phyloP scores from a whole-genome alignment of 257 asterid genomes.

The Capsicum baccatum region DNA sequence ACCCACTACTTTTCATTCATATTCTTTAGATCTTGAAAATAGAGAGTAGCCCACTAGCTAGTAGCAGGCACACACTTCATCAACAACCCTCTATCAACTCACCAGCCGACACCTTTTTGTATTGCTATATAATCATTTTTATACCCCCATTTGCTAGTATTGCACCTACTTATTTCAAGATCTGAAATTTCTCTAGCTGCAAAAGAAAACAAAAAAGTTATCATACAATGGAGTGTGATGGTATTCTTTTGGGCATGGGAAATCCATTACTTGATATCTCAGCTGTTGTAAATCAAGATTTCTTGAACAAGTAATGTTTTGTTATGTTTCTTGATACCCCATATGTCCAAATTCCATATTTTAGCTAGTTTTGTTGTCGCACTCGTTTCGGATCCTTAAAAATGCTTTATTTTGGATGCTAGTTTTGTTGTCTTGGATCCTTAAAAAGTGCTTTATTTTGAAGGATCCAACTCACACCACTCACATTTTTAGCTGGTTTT shows the following conservation, averaged over 20 bases:
- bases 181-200: not conserved
- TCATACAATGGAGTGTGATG: slow-evolving; percentile 61
- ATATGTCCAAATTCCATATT: not conserved
- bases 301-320: slow-evolving; percentile 70
- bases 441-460: too few relatives aligned
- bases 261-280: slow-evolving; percentile 86
- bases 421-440: too few relatives aligned
- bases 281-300: slow-evolving; percentile 83
- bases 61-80: not conserved
- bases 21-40: not conserved
- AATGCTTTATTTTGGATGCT: too few relatives aligned
- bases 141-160: not conserved
- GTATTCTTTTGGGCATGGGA: slow-evolving; percentile 92
- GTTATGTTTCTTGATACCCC: not conserved
- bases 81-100: slow-evolving; percentile 13
- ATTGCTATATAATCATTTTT: not conserved
- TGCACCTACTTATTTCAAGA: slow-evolving; percentile 22
- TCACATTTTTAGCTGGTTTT: too few relatives aligned
- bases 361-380: not conserved
- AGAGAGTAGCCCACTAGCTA: not conserved
- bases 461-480: too few relatives aligned
- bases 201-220: not conserved
- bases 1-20: not conserved
- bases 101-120: not conserved
- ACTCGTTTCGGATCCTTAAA: too few relatives aligned